phyloP scores from a whole-genome alignment of 345 rosid species.

The Limnanthes douglasii region DNA sequence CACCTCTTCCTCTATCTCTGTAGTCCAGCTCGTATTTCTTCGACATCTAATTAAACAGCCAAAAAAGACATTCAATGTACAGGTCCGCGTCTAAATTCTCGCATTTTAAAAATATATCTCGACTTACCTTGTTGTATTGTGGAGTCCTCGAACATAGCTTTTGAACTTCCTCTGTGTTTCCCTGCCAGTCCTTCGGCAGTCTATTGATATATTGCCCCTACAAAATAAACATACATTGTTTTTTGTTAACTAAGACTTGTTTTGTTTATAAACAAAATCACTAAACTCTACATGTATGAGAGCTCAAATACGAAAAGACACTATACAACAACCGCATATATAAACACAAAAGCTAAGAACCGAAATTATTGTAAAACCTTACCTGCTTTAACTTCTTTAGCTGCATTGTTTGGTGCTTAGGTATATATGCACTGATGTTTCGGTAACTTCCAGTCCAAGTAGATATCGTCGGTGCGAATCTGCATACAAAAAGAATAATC shows the following conservation, averaged over 20 bases:
- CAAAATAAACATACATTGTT: neutral
- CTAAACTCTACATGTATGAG: no score
- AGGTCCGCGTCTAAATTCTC: neutral
- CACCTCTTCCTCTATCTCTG: slow-evolving; percentile 74
- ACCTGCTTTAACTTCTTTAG: slow-evolving; percentile 48
- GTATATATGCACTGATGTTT: slow-evolving; percentile 51
- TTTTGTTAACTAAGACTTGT: no score
- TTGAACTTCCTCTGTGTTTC: slow-evolving; percentile 39
- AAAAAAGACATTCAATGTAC: neutral
- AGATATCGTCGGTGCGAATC: slow-evolving; percentile 68
- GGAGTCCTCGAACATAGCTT: slow-evolving; percentile 53
- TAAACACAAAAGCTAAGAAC: no score
- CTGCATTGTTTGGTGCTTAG: slow-evolving; percentile 66
- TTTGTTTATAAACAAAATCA: no score
- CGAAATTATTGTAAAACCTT: no score
- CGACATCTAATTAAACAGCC: slow-evolving; percentile 22
- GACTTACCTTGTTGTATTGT: slow-evolving; percentile 48
- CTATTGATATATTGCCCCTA: slow-evolving; percentile 53
- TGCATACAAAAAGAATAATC: no score
- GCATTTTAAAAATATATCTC: neutral
- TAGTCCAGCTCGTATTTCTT: slow-evolving; percentile 67
- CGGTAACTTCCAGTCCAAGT: slow-evolving; percentile 83
- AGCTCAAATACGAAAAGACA: no score
- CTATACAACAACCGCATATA: no score
- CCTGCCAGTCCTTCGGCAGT: slow-evolving; percentile 55